phyloP scores from a whole-genome alignment of 1,139 yeast species.

The Magnusiomyces paraingens region DNA sequence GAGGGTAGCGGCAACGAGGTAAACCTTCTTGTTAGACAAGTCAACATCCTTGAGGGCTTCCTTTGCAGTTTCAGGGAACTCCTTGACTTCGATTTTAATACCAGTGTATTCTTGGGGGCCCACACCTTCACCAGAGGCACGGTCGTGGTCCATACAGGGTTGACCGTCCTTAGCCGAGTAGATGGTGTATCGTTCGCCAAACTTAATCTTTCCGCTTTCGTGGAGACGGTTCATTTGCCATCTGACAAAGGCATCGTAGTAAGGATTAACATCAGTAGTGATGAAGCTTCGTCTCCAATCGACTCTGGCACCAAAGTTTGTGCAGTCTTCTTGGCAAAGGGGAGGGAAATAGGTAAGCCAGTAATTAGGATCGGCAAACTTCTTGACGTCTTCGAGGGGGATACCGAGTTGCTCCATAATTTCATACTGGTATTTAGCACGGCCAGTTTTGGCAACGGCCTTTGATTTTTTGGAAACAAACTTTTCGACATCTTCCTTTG shows the following conservation, averaged over 20 bases:
- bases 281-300: slow-evolving; percentile 98
- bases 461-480: slow-evolving; percentile 88
- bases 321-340: slow-evolving; percentile 73
- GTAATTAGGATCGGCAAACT: slow-evolving; percentile 82
- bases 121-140: slow-evolving; percentile 96
- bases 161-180: slow-evolving; percentile 98
- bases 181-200: slow-evolving; percentile 96
- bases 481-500: slow-evolving; percentile 75
- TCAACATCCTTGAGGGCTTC: slow-evolving; percentile 46
- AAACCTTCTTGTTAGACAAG: slow-evolving; percentile 53
- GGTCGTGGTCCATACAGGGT: slow-evolving; percentile 99
- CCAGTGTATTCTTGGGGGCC: slow-evolving; percentile 95
- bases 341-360: slow-evolving; percentile 95
- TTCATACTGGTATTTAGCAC: slow-evolving; percentile 91
- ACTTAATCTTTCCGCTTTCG: slow-evolving; percentile 84
- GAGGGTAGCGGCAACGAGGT: slow-evolving; percentile 90
- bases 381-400: slow-evolving; percentile 68
- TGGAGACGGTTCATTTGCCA: slow-evolving; percentile 94
- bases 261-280: slow-evolving; percentile 92
- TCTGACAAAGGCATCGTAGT: slow-evolving; percentile 89
- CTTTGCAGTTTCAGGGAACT: slow-evolving; percentile 51
- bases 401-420: slow-evolving; percentile 94
- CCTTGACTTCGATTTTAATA: slow-evolving; percentile 70
- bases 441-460: slow-evolving; percentile 88
- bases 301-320: slow-evolving; percentile 81